Evolutionary conservation across 73 alveolate genomes (phyloP).

Genomic region (Paraurostyla sp.): DNA sequence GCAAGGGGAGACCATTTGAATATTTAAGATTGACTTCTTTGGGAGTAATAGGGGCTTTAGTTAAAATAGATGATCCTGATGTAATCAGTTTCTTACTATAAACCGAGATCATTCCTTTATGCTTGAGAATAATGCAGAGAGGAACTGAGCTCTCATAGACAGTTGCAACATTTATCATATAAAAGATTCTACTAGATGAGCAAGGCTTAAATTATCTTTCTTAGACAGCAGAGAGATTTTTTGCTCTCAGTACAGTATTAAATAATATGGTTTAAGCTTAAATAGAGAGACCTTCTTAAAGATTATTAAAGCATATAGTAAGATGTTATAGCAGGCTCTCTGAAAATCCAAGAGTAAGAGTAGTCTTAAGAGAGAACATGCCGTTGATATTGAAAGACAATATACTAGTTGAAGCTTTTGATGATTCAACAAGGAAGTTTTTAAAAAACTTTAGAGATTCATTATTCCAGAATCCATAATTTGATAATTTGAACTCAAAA

Average conservation of each 20-base stretch:
- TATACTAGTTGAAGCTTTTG: conserved; percentile 67
- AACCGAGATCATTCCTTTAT: conserved; percentile 99
- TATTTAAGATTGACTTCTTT: conserved; percentile 97
- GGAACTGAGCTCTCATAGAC: conserved; percentile 99
- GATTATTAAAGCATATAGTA: conserved; percentile 96
- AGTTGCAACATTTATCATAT: conserved; percentile 98
- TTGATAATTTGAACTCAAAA: background rate
- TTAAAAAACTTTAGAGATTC: conserved; percentile 59
- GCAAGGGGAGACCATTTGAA: conserved; percentile 98
- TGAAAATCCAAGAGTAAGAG: conserved; percentile 92
- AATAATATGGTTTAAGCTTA: conserved; percentile 92
- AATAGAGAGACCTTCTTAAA: conserved; percentile 86
- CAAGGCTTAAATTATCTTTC: conserved; percentile 96
- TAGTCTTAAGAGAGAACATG: conserved; percentile 80
- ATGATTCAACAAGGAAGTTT: conserved; percentile 85
- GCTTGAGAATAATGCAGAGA: conserved; percentile 99
- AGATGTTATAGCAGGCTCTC: conserved; percentile 95
- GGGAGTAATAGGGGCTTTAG: conserved; percentile 99
- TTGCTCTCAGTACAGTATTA: conserved; percentile 95
- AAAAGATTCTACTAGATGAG: conserved; percentile 97
- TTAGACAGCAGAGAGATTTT: conserved; percentile 97
- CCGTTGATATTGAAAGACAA: conserved; percentile 73
- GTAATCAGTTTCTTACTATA: conserved; percentile 96
- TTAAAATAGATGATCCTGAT: conserved; percentile 97
- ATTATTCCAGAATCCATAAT: background rate